Evolutionary conservation across 108 stramenopile genomes (phyloP).

Genomic region (Nitzschia putrida): DNA sequence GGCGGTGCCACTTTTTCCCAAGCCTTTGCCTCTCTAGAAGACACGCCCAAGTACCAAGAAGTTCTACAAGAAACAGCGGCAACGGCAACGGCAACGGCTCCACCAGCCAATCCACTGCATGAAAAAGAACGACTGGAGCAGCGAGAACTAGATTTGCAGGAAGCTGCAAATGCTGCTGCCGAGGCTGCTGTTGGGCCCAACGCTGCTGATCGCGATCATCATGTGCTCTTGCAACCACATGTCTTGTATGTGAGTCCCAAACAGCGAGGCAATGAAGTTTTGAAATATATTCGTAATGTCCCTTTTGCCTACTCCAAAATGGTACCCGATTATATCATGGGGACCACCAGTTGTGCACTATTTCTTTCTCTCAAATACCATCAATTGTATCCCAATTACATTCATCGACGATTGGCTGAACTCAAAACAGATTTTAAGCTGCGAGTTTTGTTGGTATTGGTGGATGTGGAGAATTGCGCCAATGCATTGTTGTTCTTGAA

Average conservation of each 20-base stretch:
- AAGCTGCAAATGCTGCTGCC: slow-evolving; percentile 24
- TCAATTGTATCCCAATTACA: slow-evolving; percentile 69
- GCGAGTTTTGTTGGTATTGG: slow-evolving; percentile 79
- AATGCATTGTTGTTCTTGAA: slow-evolving; percentile 72
- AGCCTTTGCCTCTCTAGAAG: slow-evolving; percentile 62
- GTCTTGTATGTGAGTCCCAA: slow-evolving; percentile 71
- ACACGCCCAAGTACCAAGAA: slow-evolving; percentile 42
- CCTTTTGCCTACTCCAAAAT: slow-evolving; percentile 65
- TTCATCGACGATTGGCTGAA: slow-evolving; percentile 68
- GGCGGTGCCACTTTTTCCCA: slow-evolving; percentile 41
- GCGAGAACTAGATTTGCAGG: slow-evolving; percentile 19
- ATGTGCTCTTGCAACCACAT: slow-evolving; percentile 64
- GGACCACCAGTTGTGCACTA: slow-evolving; percentile 64
- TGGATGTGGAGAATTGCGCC: slow-evolving; percentile 88
- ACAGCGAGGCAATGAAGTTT: slow-evolving; percentile 74
- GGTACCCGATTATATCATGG: slow-evolving; percentile 79
- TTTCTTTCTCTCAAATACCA: slow-evolving; percentile 81
- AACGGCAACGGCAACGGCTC: not conserved
- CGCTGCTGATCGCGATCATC: slow-evolving; percentile 47
- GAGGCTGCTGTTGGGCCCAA: slow-evolving; percentile 15
- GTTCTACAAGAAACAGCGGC: not conserved
- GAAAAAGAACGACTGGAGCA: slow-evolving; percentile 42
- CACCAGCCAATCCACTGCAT: not conserved
- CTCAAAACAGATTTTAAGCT: slow-evolving; percentile 71
- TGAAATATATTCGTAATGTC: slow-evolving; percentile 74